Evolutionary conservation across 2,329 filamentous ascomycete species (phyloP).

Genomic region (Thielaviopsis ethacetica): DNA sequence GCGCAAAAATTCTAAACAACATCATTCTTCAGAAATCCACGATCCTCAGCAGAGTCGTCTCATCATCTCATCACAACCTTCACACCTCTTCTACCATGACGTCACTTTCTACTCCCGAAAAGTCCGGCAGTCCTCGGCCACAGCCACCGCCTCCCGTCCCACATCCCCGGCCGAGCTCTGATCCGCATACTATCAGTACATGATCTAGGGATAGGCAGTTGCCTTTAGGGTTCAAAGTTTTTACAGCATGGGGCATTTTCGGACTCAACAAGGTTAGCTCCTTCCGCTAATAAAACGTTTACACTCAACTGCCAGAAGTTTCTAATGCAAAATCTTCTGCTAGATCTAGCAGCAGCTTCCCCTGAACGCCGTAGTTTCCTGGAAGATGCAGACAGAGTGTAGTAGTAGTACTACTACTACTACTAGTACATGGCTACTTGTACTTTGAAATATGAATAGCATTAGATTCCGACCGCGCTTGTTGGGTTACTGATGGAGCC

Average conservation of each 20-base stretch:
- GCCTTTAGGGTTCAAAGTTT: background rate
- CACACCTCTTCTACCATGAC: background rate
- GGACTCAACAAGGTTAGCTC: too few species aligned
- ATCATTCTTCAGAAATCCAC: too few species aligned
- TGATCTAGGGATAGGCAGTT: background rate
- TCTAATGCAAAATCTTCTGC: background rate
- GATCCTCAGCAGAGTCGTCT: background rate
- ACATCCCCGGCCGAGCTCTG: background rate
- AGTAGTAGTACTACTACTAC: too few species aligned
- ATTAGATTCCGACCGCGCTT: too few species aligned
- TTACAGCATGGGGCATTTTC: background rate
- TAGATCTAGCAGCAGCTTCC: background rate
- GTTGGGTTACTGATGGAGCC: too few species aligned
- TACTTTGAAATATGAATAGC: too few species aligned
- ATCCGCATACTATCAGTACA: background rate
- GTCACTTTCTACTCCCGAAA: background rate
- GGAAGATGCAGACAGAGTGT: background rate
- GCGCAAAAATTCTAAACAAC: background rate
- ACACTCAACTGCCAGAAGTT: background rate
- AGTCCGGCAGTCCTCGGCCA: background rate
- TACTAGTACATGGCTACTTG: too few species aligned
- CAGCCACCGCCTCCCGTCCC: background rate
- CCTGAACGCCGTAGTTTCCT: background rate
- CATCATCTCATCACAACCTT: background rate
- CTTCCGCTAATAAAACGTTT: background rate